phyloP scores from a whole-genome alignment of 1,284 basidiomycete species.

The Rhodotorula sp. region DNA sequence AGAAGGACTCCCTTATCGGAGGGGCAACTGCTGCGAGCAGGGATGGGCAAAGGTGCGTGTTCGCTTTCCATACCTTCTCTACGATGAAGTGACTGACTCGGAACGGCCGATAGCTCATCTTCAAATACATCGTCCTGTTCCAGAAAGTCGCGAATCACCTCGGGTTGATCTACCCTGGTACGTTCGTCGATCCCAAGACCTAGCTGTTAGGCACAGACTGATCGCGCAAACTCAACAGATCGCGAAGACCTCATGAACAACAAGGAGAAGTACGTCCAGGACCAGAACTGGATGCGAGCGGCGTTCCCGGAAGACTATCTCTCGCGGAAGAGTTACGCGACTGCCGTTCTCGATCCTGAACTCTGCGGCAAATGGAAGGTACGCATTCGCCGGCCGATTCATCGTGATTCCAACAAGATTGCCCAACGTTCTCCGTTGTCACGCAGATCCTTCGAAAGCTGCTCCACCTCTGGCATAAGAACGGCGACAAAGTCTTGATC shows the following conservation, averaged over 20 bases:
- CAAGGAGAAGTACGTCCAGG: constrained; percentile 43
- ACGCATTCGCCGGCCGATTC: constrained; percentile 42
- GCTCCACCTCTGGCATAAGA: constrained; percentile 55
- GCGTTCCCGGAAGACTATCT: constrained; percentile 47
- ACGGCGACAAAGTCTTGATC: constrained; percentile 63
- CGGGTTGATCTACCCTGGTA: constrained; percentile 72
- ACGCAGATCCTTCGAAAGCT: constrained; percentile 64
- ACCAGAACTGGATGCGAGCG: constrained; percentile 42
- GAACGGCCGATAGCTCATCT: constrained; percentile 12
- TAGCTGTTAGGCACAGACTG: not conserved
- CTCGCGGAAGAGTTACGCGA: constrained; percentile 35
- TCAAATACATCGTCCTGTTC: constrained; percentile 65
- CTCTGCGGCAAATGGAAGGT: constrained; percentile 84
- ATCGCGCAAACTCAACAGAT: constrained; percentile 51
- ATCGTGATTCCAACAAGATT: not conserved
- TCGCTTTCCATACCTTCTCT: not conserved
- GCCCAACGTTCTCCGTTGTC: not conserved
- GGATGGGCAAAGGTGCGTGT: constrained; percentile 31
- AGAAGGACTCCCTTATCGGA: constrained; percentile 38
- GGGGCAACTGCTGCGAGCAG: constrained; percentile 46
- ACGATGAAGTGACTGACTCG: not conserved
- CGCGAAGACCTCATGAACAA: constrained; percentile 52
- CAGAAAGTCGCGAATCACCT: constrained; percentile 84
- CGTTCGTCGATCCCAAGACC: not conserved
- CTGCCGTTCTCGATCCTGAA: constrained; percentile 45